Evolutionary conservation across 129 eudicot genomes (phyloP).

Genomic region (carrot (Daucus carota)): DH1_v3.0 NC_030388.2:31088501-31089000

Average conservation of each 20-base stretch:
- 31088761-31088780: neutral
- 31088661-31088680: neutral
- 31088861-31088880: neutral
- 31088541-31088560: neutral
- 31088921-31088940: slow-evolving; percentile 34
- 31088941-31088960: slow-evolving; percentile 14
- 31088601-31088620: neutral
- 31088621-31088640: neutral
- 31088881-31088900: neutral
- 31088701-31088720: neutral
- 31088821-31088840: neutral
- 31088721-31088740: neutral
- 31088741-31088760: neutral
- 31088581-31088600: neutral
- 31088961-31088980: slow-evolving; percentile 62
- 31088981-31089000: slow-evolving; percentile 52
- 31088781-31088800: neutral
- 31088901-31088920: neutral
- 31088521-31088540: neutral
- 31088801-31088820: neutral
- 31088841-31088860: neutral
- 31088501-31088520: too few species aligned
- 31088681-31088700: neutral
- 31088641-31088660: neutral
- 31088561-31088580: neutral